phyloP scores from a whole-genome alignment of 2,329 filamentous ascomycete genomes.

The Aspergillus fumigatiaffinis region DNA sequence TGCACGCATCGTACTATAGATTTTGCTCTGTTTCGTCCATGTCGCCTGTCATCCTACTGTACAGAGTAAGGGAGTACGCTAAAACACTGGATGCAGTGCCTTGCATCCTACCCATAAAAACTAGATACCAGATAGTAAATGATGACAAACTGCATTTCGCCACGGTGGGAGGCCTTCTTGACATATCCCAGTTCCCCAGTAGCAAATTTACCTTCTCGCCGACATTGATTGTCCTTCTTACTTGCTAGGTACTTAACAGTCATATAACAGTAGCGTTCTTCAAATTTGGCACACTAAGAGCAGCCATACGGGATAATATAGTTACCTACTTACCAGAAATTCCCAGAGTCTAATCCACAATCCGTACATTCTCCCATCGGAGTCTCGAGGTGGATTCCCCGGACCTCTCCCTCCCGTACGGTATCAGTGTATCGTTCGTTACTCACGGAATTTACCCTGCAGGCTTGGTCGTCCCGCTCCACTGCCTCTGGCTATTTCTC shows the following conservation, averaged over 20 bases:
- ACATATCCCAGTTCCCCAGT: conserved; percentile 4
- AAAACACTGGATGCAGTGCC: neutral
- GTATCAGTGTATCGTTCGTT: neutral
- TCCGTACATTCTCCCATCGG: conserved; percentile 17
- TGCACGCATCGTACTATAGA: neutral
- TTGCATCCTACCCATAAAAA: neutral
- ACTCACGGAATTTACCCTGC: neutral
- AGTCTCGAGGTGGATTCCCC: conserved; percentile 20
- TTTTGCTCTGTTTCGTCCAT: neutral
- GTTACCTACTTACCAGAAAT: neutral
- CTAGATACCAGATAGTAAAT: neutral
- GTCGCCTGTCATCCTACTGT: neutral
- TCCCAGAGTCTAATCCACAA: conserved; percentile 4
- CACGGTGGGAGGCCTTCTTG: conserved; percentile 12
- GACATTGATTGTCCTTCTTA: neutral
- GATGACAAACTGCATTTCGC: conserved; percentile 14
- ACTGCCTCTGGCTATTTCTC: neutral
- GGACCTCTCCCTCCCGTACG: conserved; percentile 17
- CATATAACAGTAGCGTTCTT: too few relatives aligned
- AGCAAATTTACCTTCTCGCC: conserved; percentile 11
- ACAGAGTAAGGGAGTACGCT: neutral
- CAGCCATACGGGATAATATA: too few relatives aligned
- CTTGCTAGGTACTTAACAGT: too few relatives aligned
- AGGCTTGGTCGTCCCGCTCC: neutral
- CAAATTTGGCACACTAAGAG: too few relatives aligned